phyloP scores from a whole-genome alignment of 2,329 filamentous ascomycete genomes.

The Pochonia chlamydosporia region DNA sequence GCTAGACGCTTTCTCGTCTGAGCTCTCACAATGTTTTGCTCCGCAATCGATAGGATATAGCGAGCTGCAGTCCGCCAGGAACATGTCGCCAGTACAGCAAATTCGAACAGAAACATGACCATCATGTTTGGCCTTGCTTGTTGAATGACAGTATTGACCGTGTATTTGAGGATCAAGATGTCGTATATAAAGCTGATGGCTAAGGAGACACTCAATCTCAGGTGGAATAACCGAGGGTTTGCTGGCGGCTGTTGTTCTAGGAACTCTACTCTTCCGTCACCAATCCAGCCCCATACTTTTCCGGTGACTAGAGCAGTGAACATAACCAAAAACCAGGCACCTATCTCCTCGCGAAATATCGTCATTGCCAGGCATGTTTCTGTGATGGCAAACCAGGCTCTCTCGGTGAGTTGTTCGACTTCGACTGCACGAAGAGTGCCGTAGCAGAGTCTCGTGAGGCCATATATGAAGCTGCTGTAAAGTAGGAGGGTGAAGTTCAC shows the following conservation, averaged over 20 bases:
- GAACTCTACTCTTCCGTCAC: conserved; percentile 87
- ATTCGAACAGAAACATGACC: conserved; percentile 99
- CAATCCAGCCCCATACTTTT: conserved; percentile 98
- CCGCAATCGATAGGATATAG: conserved; percentile 72
- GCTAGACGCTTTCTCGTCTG: conserved; percentile 68
- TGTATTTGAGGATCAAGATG: conserved; percentile 72
- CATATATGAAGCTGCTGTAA: conserved; percentile 76
- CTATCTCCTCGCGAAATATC: conserved; percentile 92
- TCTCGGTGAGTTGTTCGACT: conserved; percentile 94
- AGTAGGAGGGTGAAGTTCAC: conserved; percentile 84
- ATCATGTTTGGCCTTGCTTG: conserved; percentile 96
- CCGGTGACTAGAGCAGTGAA: conserved; percentile 88
- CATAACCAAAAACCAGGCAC: conserved; percentile 93
- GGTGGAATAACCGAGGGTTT: conserved; percentile 84
- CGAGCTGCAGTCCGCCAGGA: conserved; percentile 74
- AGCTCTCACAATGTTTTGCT: conserved; percentile 66
- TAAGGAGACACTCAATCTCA: conserved; percentile 72
- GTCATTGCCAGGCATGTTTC: conserved; percentile 98
- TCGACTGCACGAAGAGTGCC: conserved; percentile 88
- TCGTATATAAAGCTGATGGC: conserved; percentile 76
- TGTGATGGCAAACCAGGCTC: conserved; percentile 95
- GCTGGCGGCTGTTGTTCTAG: conserved; percentile 91
- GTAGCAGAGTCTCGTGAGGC: conserved; percentile 83
- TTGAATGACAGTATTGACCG: conserved; percentile 74
- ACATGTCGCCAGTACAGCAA: conserved; percentile 76